Percentiles rank a stretch among this genome's conserved stretches.
Conservation (phyloP, 2,329 filamentous ascomycete species). For the Thelonectria olida region DNA sequence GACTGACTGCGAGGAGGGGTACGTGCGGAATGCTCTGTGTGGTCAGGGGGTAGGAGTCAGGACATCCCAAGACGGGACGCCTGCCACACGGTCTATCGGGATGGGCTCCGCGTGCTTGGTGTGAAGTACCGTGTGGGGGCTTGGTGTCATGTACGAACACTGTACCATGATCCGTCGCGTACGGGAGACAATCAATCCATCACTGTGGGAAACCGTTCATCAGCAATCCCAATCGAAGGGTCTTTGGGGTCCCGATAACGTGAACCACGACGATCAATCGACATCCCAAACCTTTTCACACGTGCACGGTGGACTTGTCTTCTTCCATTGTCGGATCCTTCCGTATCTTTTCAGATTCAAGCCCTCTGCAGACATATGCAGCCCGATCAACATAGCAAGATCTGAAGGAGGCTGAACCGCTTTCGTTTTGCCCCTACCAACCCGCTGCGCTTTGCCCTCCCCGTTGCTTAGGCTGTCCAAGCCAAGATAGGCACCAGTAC, state of each 20-base stretch:
- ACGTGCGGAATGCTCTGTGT: constrained; percentile 14
- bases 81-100: not conserved
- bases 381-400: constrained; percentile 4
- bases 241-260: constrained; percentile 10
- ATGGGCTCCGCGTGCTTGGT: not conserved
- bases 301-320: not conserved
- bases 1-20: constrained; percentile 3
- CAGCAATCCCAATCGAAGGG: constrained; percentile 7
- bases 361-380: not conserved
- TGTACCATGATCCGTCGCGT: constrained; percentile 2
- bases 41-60: not conserved
- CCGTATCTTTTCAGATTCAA: not conserved
- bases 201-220: constrained; percentile 3
- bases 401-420: constrained; percentile 14
- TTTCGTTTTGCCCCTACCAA: not conserved
- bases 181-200: constrained; percentile 10
- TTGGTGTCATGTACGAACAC: constrained; percentile 18
- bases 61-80: not conserved
- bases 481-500: not conserved
- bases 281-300: not conserved
- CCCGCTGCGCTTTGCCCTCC: not conserved
- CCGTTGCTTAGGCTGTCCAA: constrained; percentile 4
- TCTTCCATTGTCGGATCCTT: not conserved
- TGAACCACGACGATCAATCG: constrained; percentile 19
- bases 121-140: constrained; percentile 5